phyloP scores from a whole-genome alignment of 805 yeast genomes.

The Saccharomyces mikatae region DNA sequence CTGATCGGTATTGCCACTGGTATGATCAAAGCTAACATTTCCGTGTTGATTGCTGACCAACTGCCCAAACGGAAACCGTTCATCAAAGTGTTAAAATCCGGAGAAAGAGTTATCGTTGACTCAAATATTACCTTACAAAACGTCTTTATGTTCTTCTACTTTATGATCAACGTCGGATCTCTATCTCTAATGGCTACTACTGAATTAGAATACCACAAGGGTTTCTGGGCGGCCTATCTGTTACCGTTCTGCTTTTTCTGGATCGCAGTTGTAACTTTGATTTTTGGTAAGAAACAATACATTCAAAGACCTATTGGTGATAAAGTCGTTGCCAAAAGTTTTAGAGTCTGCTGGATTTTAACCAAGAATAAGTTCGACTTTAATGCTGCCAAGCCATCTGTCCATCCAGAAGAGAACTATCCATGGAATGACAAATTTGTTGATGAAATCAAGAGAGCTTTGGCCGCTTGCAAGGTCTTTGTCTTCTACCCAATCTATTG shows the following conservation, averaged over 20 bases:
- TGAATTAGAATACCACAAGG: conserved; percentile 55
- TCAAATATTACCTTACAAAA: conserved; percentile 65
- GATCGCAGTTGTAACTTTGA: conserved; percentile 46
- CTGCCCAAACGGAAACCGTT: conserved; percentile 53
- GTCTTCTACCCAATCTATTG: conserved; percentile 64
- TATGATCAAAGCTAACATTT: conserved; percentile 69
- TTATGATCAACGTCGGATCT: conserved; percentile 70
- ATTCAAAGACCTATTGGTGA: conserved; percentile 55
- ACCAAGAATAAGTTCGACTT: conserved; percentile 41
- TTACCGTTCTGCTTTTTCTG: conserved; percentile 64
- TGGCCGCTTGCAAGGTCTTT: conserved; percentile 68
- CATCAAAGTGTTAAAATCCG: conserved; percentile 48
- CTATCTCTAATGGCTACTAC: conserved; percentile 72
- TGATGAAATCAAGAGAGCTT: conserved; percentile 59
- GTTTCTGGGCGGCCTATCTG: conserved; percentile 68
- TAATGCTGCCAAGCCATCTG: conserved; percentile 51
- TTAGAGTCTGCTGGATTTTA: conserved; percentile 39
- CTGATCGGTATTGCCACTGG: conserved; percentile 73
- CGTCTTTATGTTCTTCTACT: conserved; percentile 67
- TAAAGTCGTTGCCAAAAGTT: conserved; percentile 48
- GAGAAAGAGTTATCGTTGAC: conserved; percentile 61
- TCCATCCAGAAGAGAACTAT: conserved; percentile 38
- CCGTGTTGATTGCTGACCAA: conserved; percentile 65
- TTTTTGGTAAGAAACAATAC: conserved; percentile 46
- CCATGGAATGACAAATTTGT: conserved; percentile 65